A percentile compares a stretch with the other conserved stretches of the same genome.
Evolutionary conservation across 169 alveolate genomes (phyloP).

Genomic region (Plasmodium inui): DNA sequence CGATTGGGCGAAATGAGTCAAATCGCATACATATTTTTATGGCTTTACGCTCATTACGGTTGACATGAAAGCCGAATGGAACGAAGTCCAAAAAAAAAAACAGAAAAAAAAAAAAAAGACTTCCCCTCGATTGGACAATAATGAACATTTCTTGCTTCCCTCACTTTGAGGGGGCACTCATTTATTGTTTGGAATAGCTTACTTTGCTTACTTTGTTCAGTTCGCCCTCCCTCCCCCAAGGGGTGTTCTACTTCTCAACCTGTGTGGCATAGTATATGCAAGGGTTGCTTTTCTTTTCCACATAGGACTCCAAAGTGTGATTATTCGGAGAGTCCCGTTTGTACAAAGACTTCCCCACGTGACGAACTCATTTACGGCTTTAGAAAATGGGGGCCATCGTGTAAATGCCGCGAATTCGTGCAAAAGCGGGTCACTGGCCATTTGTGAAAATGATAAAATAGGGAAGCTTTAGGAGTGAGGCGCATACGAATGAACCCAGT

Average conservation of each 20-base stretch:
- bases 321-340: background rate
- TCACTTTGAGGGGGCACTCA: background rate
- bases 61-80: background rate
- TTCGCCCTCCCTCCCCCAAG: background rate
- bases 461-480: background rate
- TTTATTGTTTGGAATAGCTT: background rate
- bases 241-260: background rate
- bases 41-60: background rate
- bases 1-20: background rate
- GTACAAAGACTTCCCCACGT: background rate
- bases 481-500: too few species aligned
- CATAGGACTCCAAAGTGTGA: background rate
- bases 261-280: background rate
- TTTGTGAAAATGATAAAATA: background rate
- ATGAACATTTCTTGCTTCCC: background rate
- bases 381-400: background rate
- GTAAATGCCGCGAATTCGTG: too few species aligned
- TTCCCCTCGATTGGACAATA: background rate
- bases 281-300: background rate
- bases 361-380: background rate
- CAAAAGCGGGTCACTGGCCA: background rate
- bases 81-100: background rate
- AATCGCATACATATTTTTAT: background rate
- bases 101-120: background rate
- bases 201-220: background rate